Conservation (phyloP, 2,329 filamentous ascomycete genomes). For the Bipolaris bicolor region DNA sequence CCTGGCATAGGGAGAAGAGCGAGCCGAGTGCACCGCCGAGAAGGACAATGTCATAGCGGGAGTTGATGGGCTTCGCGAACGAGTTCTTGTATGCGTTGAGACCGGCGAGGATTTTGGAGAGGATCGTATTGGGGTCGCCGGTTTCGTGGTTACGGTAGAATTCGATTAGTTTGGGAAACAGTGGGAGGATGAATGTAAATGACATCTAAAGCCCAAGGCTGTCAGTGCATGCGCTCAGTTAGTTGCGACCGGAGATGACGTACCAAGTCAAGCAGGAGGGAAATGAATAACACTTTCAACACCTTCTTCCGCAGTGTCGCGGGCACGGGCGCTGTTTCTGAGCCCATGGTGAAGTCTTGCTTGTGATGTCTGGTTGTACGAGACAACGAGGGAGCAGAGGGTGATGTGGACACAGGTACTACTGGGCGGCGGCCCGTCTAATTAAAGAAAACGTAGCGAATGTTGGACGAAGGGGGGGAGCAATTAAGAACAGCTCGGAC, state of each 20-base stretch:
- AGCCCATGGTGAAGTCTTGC: constrained; percentile 22
- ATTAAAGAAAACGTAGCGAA: constrained; percentile 24
- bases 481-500: constrained; percentile 15
- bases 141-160: constrained; percentile 91
- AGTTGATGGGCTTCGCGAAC: constrained; percentile 91
- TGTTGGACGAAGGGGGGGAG: constrained; percentile 16
- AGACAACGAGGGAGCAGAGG: constrained; percentile 1
- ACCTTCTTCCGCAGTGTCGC: constrained; percentile 73
- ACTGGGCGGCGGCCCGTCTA: constrained; percentile 17
- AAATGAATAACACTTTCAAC: constrained; percentile 85
- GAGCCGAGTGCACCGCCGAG: constrained; percentile 93
- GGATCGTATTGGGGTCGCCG: constrained; percentile 64
- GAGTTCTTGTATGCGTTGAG: constrained; percentile 94
- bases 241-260: constrained; percentile 38
- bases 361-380: constrained; percentile 1
- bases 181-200: constrained; percentile 96
- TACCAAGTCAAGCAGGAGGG: constrained; percentile 88
- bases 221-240: constrained; percentile 15
- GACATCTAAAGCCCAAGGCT: constrained; percentile 70
- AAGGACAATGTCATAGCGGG: constrained; percentile 94
- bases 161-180: constrained; percentile 93
- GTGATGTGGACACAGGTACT: constrained; percentile 18
- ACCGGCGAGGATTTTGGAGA: constrained; percentile 78
- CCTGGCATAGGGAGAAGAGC: constrained; percentile 90
- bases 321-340: constrained; percentile 46